A percentile compares a stretch with the other conserved stretches of the same genome.
Conservation (phyloP, 768 basidiomycete species). For the Epithele typhae region DNA sequence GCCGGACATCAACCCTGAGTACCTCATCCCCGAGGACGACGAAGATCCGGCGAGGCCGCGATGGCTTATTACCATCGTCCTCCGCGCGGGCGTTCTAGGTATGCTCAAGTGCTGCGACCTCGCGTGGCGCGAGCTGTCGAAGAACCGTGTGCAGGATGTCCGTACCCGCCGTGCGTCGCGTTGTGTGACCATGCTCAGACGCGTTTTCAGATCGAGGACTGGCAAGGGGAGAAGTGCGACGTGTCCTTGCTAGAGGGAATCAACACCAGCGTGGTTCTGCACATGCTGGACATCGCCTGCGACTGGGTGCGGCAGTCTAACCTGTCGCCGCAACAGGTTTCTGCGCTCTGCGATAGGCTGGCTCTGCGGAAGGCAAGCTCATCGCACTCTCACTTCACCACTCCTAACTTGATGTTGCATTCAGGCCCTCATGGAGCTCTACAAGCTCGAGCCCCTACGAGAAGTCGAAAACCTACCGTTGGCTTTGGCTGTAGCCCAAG, state of each 20-base stretch:
- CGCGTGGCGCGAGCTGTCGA: slow-evolving; percentile 77
- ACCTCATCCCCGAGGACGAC: slow-evolving; percentile 35
- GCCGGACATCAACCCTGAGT: slow-evolving; percentile 54
- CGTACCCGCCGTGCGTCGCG: slow-evolving; percentile 23
- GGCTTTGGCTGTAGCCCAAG: no score
- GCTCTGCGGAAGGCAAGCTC: slow-evolving; percentile 51
- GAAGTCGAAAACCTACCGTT: no score
- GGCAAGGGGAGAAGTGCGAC: slow-evolving; percentile 87
- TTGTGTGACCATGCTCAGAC: neutral
- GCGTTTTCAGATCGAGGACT: slow-evolving; percentile 67
- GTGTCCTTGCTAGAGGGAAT: slow-evolving; percentile 67
- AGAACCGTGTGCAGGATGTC: slow-evolving; percentile 74
- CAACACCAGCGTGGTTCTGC: slow-evolving; percentile 47
- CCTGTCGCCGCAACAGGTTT: slow-evolving; percentile 17
- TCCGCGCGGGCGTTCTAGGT: slow-evolving; percentile 63
- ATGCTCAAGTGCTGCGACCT: slow-evolving; percentile 80
- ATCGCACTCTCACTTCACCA: no score
- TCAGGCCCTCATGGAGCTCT: no score
- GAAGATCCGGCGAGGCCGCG: slow-evolving; percentile 47
- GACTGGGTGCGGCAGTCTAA: slow-evolving; percentile 44
- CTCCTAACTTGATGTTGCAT: no score
- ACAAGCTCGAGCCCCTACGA: no score
- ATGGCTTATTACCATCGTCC: slow-evolving; percentile 62
- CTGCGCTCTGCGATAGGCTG: slow-evolving; percentile 49
- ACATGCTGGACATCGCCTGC: slow-evolving; percentile 55